Evolutionary conservation across 1,284 basidiomycete genomes (phyloP), one percentile per base, ranked within the genome.

Genomic region (Naganishia liquefaciens): DNA sequence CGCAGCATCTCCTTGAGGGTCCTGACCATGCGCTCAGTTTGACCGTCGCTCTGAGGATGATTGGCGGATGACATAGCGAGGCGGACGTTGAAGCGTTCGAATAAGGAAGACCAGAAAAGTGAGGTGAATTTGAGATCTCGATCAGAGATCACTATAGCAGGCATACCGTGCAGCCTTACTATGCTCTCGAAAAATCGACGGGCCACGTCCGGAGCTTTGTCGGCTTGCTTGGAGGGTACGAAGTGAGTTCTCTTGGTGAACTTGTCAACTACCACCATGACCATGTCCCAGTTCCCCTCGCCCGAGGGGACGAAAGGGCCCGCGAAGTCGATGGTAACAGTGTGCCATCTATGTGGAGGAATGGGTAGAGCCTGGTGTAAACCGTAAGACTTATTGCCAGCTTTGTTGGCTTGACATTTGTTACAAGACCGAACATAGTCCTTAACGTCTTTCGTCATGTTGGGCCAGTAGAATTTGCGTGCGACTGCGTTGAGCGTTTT

Each of bases 241-340:
- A 82, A 54, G 44, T 80, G 77, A 0, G 80, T 70, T 72, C 81
- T 79, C 0, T 70, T 70, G 3, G 77, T 76, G 1, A 81, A 64
- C 5, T 75, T 71, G 68, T 79, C 73, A 0, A 81, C 79, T 0
- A 82, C 64, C 0, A 81, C 76, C 5, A 74, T 71, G 0, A 82
- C 74, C 62, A 73, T 72, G 68, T 83, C 77, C 65, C 73, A 82
- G 0, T 70, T 68, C 0, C 77, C 72, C 58, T 80, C 65, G 4
- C 74, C 62, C 0, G 77, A 79, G 23, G 49, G 15, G 2, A 42
- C 81, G 0, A 83, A 65, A 0, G 79, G 80, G 3, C 81, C 80
- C 0, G 83, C 75, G 62, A 83, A 82, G 55, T 84, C 81, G 10
- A 83, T 76, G 0, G 77, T 76, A 2, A 83, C 76, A 0, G 71